Evolutionary conservation across 2,329 filamentous ascomycete species (phyloP), one percentile per base, ranked within the genome.

Genomic region (Microcyclospora tardicrescens): DNA sequence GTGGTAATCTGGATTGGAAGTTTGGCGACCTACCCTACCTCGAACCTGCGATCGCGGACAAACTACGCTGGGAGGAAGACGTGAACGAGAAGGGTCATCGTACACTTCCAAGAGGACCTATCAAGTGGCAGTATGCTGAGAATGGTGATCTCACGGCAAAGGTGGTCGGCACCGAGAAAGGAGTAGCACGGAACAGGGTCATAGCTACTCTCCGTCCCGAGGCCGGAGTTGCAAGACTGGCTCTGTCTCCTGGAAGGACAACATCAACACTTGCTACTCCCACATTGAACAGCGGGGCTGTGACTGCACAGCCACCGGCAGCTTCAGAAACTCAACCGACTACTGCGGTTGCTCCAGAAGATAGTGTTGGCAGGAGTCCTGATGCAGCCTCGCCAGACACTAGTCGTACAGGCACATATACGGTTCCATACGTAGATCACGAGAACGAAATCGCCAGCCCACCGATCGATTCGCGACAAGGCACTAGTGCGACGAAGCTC

Each of bases 1-100:
- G 89, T 43, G 89, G 89, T 33, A 73, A 84, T 47, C 72, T 95
- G 8, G 81, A 93, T 16, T 95, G 82, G 65, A 63, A 72, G 36
- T 95, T 82, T 64, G 85, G 84, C 39, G 75, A 84, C 44, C 67
- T 79, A 61, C 79, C 82, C 6, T 72, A 75, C 37, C 63, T 87
- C n/a, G 87, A 94, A 42, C 61, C 64, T 1, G 53, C 48, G 10
- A 66, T 70, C 29, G 56, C 60, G n/a, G 45, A 57, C 6, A 52
- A 51, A 10, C 49, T 70, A 28, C 53, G 60, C 24, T 70, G 67
- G 66, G 57, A 54, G 37, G 43, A 51, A 33, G 47, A 55, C 12
- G 38, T 48, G 2, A 43, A 46, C 30, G 39, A 52, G 16, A 49
- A 50, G n/a, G 49, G 48, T n/a, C 47, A 56, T 40, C 58, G 60